A percentile compares a stretch with the other conserved stretches of the same genome.
Conservation (phyloP, 805 yeast species). For the Candida berthetii region DNA sequence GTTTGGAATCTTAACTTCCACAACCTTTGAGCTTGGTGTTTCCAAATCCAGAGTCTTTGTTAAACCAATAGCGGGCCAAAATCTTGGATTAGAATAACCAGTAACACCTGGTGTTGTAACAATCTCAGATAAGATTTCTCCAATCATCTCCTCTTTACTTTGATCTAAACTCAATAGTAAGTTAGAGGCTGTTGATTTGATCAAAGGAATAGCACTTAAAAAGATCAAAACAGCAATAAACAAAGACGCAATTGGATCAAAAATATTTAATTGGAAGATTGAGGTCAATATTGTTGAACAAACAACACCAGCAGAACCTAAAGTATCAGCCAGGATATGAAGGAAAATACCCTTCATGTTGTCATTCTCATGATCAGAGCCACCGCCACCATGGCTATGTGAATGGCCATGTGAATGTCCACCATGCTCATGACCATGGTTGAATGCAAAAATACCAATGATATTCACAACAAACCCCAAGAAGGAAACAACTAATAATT, state of each 20-base stretch:
- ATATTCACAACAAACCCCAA: constrained; percentile 84
- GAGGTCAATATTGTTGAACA: constrained; percentile 76
- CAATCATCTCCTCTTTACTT: constrained; percentile 54
- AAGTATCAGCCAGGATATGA: constrained; percentile 90
- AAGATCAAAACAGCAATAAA: constrained; percentile 79
- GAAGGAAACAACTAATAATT: constrained; percentile 75
- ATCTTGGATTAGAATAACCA: constrained; percentile 83
- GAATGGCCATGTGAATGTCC: constrained; percentile 40
- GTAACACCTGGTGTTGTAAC: constrained; percentile 71
- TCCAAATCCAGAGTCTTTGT: constrained; percentile 14
- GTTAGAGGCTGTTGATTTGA: constrained; percentile 73
- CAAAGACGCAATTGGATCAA: constrained; percentile 91
- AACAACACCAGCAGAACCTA: constrained; percentile 98
- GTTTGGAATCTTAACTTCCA: constrained; percentile 2
- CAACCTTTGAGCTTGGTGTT: constrained; percentile 19
- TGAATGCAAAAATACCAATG: constrained; percentile 92
- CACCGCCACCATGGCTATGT: constrained; percentile 22
- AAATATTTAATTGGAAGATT: constrained; percentile 58
- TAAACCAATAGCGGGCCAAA: constrained; percentile 63
- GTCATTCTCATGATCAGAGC: constrained; percentile 34
- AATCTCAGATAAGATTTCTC: constrained; percentile 63
- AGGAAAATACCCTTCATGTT: constrained; percentile 93
- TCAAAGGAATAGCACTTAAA: constrained; percentile 75
- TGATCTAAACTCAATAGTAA: constrained; percentile 58
- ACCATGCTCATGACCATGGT: constrained; percentile 64